Conservation (phyloP, 306 rosid species). For the Neltuma alba region DNA sequence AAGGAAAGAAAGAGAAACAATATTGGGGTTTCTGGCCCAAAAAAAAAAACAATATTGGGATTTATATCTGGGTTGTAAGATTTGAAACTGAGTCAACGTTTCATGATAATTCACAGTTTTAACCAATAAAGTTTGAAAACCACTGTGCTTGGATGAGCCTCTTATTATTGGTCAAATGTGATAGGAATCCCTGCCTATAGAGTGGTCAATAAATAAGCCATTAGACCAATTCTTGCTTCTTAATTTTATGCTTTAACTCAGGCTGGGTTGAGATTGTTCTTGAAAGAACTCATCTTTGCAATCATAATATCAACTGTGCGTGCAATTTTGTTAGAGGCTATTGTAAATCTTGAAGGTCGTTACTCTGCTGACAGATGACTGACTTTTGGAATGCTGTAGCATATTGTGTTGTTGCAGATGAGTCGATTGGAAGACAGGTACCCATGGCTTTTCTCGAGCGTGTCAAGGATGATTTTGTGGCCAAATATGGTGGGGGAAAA, state of each 20-base stretch:
- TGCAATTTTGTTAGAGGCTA: conserved; percentile 18
- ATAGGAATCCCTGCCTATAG: conserved; percentile 1
- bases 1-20: too few relatives aligned
- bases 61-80: background rate
- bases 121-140: background rate
- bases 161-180: background rate
- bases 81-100: background rate
- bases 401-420: conserved; percentile 88
- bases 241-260: conserved; percentile 8
- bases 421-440: conserved; percentile 87
- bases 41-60: background rate
- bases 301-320: background rate
- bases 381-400: conserved; percentile 59
- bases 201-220: background rate
- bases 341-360: conserved; percentile 1
- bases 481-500: conserved; percentile 80
- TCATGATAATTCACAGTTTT: background rate
- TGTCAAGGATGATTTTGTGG: conserved; percentile 80
- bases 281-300: background rate
- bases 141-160: background rate
- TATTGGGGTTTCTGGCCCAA: too few relatives aligned
- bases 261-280: background rate
- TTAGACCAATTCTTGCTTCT: background rate
- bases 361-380: conserved; percentile 10
- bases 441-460: conserved; percentile 96